Conservation (phyloP, 495 filamentous ascomycete species). For the Tuber melanosporum region DNA sequence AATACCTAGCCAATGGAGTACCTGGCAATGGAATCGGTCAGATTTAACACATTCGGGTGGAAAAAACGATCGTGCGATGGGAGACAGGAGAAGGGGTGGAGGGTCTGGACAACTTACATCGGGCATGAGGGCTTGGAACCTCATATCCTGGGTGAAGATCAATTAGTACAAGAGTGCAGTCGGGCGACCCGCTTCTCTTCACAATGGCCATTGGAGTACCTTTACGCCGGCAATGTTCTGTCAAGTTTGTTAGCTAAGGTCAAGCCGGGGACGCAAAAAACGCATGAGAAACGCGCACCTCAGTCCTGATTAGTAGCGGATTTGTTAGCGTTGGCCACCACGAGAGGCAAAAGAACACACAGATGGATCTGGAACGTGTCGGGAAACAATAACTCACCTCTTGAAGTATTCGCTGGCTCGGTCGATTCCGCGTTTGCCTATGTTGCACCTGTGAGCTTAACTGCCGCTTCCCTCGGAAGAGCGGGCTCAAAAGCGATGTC, state of each 20-base stretch:
- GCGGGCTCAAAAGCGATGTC: conserved; percentile 34
- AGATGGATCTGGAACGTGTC: not conserved
- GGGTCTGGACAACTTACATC: conserved; percentile 48
- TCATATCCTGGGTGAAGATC: conserved; percentile 60
- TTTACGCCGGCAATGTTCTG: conserved; percentile 91
- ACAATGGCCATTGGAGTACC: conserved; percentile 20
- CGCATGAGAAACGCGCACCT: conserved; percentile 24
- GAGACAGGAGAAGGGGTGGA: conserved; percentile 15
- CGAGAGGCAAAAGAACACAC: not conserved
- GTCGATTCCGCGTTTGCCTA: conserved; percentile 65
- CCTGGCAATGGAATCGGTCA: conserved; percentile 44
- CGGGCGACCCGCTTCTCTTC: not conserved
- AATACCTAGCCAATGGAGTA: conserved; percentile 96
- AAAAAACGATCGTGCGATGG: conserved; percentile 31
- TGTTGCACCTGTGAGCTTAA: conserved; percentile 19
- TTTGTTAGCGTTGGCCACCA: conserved; percentile 14
- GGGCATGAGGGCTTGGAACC: conserved; percentile 99
- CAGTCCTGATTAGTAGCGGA: conserved; percentile 27
- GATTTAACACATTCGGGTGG: conserved; percentile 16
- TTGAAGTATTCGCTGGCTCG: conserved; percentile 96
- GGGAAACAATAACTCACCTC: conserved; percentile 45
- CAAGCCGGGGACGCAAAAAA: conserved; percentile 14
- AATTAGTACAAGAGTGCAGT: conserved; percentile 22
- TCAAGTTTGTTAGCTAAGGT: conserved; percentile 29
- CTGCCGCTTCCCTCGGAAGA: conserved; percentile 7